These are phyloP conservation scores for Pichia sp. DNA, from an alignment of 1,139 yeast genomes.

Conservation along the genomic window DNA sequence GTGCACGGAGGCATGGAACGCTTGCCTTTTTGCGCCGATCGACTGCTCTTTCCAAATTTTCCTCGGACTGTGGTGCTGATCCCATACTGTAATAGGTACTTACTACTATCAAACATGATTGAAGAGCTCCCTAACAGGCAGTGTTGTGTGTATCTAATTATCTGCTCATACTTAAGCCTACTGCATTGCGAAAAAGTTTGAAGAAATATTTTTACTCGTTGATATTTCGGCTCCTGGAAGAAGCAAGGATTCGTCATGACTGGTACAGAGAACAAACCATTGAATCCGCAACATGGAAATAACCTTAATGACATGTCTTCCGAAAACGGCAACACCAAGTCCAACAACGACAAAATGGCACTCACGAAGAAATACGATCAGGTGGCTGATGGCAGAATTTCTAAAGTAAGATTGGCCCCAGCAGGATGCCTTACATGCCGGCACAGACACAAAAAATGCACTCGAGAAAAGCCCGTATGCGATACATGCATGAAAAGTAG, in stretches of 20 bases:
- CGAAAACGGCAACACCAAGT: not conserved
- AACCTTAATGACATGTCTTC: not conserved
- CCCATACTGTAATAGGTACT: too few relatives aligned
- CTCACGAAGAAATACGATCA: not conserved
- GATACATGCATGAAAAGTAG: conserved; percentile 22
- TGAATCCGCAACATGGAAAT: not conserved
- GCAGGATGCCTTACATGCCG: conserved; percentile 69
- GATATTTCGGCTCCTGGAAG: not conserved
- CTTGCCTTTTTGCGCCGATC: not conserved
- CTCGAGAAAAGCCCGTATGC: conserved; percentile 51
- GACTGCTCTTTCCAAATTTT: not conserved
- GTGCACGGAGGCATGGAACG: not conserved
- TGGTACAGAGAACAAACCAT: not conserved
- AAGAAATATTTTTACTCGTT: not conserved
- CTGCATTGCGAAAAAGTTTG: not conserved
- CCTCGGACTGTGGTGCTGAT: not conserved
- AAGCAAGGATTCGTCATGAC: not conserved
- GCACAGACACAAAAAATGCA: conserved; percentile 66
- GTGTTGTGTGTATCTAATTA: too few relatives aligned
- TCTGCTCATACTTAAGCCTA: not conserved
- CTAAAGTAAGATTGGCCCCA: not conserved
- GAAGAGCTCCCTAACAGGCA: too few relatives aligned
- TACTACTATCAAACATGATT: too few relatives aligned
- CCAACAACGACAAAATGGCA: not conserved
- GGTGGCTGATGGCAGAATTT: not conserved